Percentiles rank a stretch among this genome's conserved stretches.
These are phyloP conservation scores for Yamadazyma takamatsuzukensis DNA, from an alignment of 805 yeast genomes.

Conservation along the genomic window DNA sequence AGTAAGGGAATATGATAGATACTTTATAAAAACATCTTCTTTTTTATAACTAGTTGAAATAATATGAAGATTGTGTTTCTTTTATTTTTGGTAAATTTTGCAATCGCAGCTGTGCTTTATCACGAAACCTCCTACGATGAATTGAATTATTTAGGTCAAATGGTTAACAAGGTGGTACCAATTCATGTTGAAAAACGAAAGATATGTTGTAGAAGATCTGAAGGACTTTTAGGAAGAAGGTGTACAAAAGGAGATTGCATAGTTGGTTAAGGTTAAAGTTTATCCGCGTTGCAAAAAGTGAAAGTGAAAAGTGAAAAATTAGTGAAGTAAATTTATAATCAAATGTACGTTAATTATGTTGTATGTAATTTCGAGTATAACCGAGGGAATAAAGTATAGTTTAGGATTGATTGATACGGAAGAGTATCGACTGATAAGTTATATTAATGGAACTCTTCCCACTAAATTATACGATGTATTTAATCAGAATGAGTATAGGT, in stretches of 20 bases:
- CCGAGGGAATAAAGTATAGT: conserved; percentile 4
- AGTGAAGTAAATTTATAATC: not conserved
- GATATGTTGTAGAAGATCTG: not conserved
- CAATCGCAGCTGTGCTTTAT: conserved; percentile 1
- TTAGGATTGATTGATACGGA: conserved; percentile 3
- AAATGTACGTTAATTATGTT: not conserved
- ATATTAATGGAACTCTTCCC: conserved; percentile 14
- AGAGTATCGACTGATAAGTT: conserved; percentile 4
- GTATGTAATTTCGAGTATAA: conserved; percentile 4
- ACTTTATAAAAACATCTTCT: no score
- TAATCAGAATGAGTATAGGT: conserved; percentile 2
- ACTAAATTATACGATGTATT: conserved; percentile 8
- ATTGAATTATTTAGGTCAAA: conserved; percentile 3
- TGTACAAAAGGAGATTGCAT: conserved; percentile 2
- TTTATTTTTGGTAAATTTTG: not conserved
- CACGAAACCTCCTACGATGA: conserved; percentile 1
- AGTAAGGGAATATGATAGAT: no score
- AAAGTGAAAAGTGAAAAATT: not conserved
- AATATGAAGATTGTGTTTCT: no score
- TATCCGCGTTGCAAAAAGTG: no score
- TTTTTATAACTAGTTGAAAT: no score
- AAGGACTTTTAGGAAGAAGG: conserved; percentile 2
- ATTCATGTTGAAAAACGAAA: conserved; percentile 1
- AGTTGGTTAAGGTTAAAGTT: not conserved
- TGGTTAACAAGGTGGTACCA: conserved; percentile 2